These are phyloP conservation scores for Coemansia sp. DNA, from an alignment of 192 early-diverging fungal species.

Conservation along the genomic window DNA sequence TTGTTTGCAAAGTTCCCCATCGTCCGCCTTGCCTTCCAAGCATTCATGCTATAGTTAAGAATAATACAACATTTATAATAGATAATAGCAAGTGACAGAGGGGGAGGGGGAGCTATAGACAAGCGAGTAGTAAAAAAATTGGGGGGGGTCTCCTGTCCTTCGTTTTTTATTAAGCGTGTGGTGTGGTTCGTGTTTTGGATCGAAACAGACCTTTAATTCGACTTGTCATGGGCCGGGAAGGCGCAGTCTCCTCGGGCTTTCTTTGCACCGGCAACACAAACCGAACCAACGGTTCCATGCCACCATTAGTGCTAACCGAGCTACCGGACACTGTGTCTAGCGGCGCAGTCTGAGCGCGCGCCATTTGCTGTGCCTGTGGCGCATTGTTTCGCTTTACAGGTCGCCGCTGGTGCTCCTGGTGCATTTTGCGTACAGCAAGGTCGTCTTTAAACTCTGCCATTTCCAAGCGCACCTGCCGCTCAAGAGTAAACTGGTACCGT, in stretches of 20 bases:
- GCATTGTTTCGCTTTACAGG: conserved; percentile 1
- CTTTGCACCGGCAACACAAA: conserved; percentile 22
- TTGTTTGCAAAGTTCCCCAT: conserved; percentile 45
- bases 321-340: not conserved
- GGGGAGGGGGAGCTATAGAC: not conserved
- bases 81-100: not conserved
- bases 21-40: conserved; percentile 38
- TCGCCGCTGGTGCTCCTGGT: conserved; percentile 42
- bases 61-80: conserved; percentile 3
- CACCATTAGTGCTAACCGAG: not conserved
- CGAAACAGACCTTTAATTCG: conserved; percentile 37
- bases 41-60: conserved; percentile 37
- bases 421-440: conserved; percentile 31
- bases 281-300: conserved; percentile 16
- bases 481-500: conserved; percentile 36
- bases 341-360: conserved; percentile 20
- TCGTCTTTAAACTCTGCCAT: conserved; percentile 34
- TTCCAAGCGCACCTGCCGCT: conserved; percentile 34
- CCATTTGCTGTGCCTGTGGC: conserved; percentile 7
- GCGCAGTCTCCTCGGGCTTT: conserved; percentile 17
- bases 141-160: not conserved
- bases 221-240: conserved; percentile 26
- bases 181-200: conserved; percentile 29
- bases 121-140: not conserved
- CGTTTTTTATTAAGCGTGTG: conserved; percentile 20